A percentile compares a stretch with the other conserved stretches of the same genome.
Evolutionary conservation across 2,329 filamentous ascomycete species (phyloP).

Genomic region (Hypoxylon sp.): DNA sequence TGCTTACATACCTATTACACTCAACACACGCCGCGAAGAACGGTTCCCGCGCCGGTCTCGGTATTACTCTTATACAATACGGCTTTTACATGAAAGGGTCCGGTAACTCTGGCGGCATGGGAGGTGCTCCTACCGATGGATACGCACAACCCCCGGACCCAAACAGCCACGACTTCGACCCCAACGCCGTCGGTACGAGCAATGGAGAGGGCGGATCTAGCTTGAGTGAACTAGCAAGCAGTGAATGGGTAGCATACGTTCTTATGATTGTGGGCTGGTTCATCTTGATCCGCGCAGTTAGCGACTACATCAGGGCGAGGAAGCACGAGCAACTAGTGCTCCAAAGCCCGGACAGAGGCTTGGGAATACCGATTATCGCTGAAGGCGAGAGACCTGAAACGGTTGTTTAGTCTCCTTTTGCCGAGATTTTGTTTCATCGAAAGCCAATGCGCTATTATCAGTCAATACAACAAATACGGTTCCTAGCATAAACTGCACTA

Average conservation of each 20-base stretch:
- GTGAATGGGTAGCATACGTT: slow-evolving; percentile 89
- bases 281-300: slow-evolving; percentile 91
- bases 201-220: slow-evolving; percentile 53
- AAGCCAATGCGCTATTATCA: slow-evolving; percentile 9
- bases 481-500: slow-evolving; percentile 14
- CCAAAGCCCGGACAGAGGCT: slow-evolving; percentile 88
- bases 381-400: slow-evolving; percentile 82
- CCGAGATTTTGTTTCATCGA: slow-evolving; percentile 1
- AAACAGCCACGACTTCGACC: slow-evolving; percentile 89
- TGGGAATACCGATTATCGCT: slow-evolving; percentile 86
- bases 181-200: slow-evolving; percentile 64
- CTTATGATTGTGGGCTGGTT: slow-evolving; percentile 99
- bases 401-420: slow-evolving; percentile 64
- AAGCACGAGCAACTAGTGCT: slow-evolving; percentile 92
- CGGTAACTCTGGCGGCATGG: slow-evolving; percentile 55
- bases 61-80: slow-evolving; percentile 94
- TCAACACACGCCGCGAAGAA: slow-evolving; percentile 99
- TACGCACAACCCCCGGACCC: slow-evolving; percentile 82
- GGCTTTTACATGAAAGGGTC: slow-evolving; percentile 91
- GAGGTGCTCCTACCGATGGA: slow-evolving; percentile 58
- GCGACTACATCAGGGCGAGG: slow-evolving; percentile 86
- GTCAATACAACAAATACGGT: slow-evolving; percentile 19
- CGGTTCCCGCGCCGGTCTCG: slow-evolving; percentile 90
- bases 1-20: slow-evolving; percentile 96
- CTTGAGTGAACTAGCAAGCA: slow-evolving; percentile 69